Percentiles rank a stretch among this genome's conserved stretches.
Conservation (phyloP, 257 asterid genomes). For the Solanum sparsipilum region DNA sequence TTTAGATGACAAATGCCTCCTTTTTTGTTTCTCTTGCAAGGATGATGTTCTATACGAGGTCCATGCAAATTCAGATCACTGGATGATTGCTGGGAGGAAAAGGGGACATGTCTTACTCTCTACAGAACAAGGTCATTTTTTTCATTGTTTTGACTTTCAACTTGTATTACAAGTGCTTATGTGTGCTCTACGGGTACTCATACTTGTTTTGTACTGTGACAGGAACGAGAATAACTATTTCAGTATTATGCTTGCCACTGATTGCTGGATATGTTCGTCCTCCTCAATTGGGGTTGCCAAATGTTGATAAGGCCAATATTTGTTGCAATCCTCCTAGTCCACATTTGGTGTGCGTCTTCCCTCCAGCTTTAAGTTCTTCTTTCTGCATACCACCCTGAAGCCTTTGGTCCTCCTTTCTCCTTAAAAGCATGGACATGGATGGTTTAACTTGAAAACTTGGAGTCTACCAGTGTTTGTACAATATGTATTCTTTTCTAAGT, state of each 20-base stretch:
- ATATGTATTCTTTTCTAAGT: background rate
- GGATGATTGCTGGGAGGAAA: conserved; percentile 99
- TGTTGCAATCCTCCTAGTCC: conserved; percentile 97
- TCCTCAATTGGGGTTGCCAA: conserved; percentile 77
- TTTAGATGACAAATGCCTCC: background rate
- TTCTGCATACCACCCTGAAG: conserved; percentile 67
- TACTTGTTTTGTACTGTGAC: conserved; percentile 8
- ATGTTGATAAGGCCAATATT: conserved; percentile 53
- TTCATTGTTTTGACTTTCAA: background rate
- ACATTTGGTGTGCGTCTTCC: conserved; percentile 82
- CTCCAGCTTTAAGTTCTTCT: conserved; percentile 88
- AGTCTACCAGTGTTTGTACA: background rate
- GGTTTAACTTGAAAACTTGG: background rate
- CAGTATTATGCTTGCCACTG: conserved; percentile 76
- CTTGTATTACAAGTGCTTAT: background rate
- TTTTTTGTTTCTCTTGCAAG: conserved; percentile 12
- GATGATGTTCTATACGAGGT: conserved; percentile 86
- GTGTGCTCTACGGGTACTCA: background rate
- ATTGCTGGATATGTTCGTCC: conserved; percentile 95
- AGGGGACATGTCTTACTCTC: conserved; percentile 74
- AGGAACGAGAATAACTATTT: conserved; percentile 78
- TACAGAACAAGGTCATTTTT: conserved; percentile 44
- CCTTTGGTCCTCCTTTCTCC: background rate
- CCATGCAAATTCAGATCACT: conserved; percentile 65
- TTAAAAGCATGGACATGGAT: background rate